Base-by-base conservation (phyloP, 208 protist genomes). In the Leishmania turanica region DNA sequence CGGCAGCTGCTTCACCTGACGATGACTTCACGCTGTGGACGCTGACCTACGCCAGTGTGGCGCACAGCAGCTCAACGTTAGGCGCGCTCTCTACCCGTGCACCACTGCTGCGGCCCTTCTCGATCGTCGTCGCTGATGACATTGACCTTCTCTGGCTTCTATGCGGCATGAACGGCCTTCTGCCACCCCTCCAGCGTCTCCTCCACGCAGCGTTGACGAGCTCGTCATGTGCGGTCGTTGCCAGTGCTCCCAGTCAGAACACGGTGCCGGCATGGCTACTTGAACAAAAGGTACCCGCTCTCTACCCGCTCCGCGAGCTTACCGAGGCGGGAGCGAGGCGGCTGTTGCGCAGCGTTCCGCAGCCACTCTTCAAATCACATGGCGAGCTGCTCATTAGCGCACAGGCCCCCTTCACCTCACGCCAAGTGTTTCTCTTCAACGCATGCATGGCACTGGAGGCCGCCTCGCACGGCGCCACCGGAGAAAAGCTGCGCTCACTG, bases 61-160 rank as follows among this genome's bases (percentile, higher is more conserved):
- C 82, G 1, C 71, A 69, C 27, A 42, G 49, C 47, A 70, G 40
- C 65, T 31, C 69, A 4, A 17, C 37, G 45, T 34, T 51, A 19
- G 76, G 37, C 1, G 15, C 34, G 31, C 56, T 51, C 56, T 13
- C 31, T 42, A n/a, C 58, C 24, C 27, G 24, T 45, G 54, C 45
- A n/a, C 34, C 15, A 27, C 21, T 27, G n/a, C 68, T 87, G 3
- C 72, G 77, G 3, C 82, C 74, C 6, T 82, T 87, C 31, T 91
- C 90, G 3, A 83, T 95, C 42, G 49, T 96, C 3, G 75, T 96
- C 11, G 77, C 91, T 37, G 93, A 96, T 71, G 90, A 95, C 68
- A 74, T 94, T 27, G 85, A 88, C 24, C 71, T 89, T 15, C 78
- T 94, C 34, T 90, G 86, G 74, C 42, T 77, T 34, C 87, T 96